Conservation (phyloP, 1,284 basidiomycete genomes). For the Pseudozyma pruni region DNA sequence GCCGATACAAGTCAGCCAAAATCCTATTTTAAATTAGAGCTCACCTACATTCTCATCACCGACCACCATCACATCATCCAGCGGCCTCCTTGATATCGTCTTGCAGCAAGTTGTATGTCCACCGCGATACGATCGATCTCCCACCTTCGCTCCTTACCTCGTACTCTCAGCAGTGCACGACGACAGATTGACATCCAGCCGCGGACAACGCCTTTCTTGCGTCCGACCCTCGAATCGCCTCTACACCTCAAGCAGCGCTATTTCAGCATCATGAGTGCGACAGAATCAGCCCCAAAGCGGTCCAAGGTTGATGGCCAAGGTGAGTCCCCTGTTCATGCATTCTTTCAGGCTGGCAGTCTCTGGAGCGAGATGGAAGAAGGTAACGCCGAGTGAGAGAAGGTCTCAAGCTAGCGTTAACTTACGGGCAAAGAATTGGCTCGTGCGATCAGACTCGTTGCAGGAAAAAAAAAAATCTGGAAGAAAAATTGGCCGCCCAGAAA, state of each 20-base stretch:
- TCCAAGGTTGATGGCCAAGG: slow-evolving; percentile 32
- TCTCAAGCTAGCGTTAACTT: background rate
- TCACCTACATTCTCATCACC: no score
- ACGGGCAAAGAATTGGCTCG: slow-evolving; percentile 13
- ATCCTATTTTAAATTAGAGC: background rate
- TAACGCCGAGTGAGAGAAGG: no score
- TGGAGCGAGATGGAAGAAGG: background rate
- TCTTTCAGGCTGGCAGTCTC: no score
- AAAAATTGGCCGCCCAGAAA: background rate
- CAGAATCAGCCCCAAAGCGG: slow-evolving; percentile 19
- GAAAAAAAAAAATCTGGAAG: background rate
- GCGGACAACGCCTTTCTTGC: background rate
- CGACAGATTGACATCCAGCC: background rate
- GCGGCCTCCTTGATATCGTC: no score
- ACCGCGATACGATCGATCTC: no score
- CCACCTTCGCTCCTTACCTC: no score
- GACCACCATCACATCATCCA: no score
- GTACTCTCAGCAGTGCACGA: no score
- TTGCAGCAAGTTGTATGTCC: no score
- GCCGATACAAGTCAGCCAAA: no score
- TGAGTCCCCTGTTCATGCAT: slow-evolving; percentile 4
- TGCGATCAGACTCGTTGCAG: slow-evolving; percentile 6
- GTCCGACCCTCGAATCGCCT: background rate
- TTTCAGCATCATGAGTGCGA: slow-evolving; percentile 10
- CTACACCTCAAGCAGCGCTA: background rate